These are phyloP conservation scores for Wickerhamomyces xylosicus DNA, from an alignment of 805 yeast genomes.

Conservation along the genomic window DNA sequence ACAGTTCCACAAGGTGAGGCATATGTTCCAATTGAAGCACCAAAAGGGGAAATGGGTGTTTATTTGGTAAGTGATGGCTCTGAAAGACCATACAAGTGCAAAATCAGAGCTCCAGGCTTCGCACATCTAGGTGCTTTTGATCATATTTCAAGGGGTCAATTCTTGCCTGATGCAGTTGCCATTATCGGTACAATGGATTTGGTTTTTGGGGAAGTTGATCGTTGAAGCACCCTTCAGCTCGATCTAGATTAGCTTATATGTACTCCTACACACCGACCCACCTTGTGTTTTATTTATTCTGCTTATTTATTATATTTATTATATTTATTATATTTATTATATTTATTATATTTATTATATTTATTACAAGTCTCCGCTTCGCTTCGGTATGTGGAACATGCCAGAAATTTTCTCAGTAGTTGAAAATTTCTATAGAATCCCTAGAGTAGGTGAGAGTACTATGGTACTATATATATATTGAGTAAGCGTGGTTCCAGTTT, in stretches of 20 bases:
- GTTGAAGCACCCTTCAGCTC: slow-evolving; percentile 39
- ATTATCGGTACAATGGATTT: slow-evolving; percentile 93
- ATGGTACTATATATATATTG: too few species aligned
- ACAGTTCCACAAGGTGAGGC: slow-evolving; percentile 88
- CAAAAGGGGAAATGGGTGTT: slow-evolving; percentile 93
- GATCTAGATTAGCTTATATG: not conserved
- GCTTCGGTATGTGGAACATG: too few species aligned
- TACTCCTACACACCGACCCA: slow-evolving; percentile 1
- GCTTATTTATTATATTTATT: slow-evolving; percentile 5
- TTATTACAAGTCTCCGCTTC: not conserved
- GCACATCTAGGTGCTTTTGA: slow-evolving; percentile 87
- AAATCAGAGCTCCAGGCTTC: slow-evolving; percentile 91
- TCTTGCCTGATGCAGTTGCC: slow-evolving; percentile 87
- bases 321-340: slow-evolving; percentile 2
- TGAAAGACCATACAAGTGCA: slow-evolving; percentile 87
- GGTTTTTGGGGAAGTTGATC: slow-evolving; percentile 91
- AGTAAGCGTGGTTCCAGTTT: too few species aligned
- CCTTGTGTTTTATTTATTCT: slow-evolving; percentile 5
- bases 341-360: not conserved
- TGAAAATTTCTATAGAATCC: too few species aligned
- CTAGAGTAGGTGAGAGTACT: too few species aligned
- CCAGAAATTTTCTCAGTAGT: too few species aligned
- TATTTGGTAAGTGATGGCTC: slow-evolving; percentile 82
- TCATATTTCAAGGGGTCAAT: slow-evolving; percentile 76
- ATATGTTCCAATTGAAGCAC: slow-evolving; percentile 86